These are phyloP conservation scores for Pseudogymnoascus sp. DNA, from an alignment of 2,329 filamentous ascomycete genomes.

Conservation along the genomic window DNA sequence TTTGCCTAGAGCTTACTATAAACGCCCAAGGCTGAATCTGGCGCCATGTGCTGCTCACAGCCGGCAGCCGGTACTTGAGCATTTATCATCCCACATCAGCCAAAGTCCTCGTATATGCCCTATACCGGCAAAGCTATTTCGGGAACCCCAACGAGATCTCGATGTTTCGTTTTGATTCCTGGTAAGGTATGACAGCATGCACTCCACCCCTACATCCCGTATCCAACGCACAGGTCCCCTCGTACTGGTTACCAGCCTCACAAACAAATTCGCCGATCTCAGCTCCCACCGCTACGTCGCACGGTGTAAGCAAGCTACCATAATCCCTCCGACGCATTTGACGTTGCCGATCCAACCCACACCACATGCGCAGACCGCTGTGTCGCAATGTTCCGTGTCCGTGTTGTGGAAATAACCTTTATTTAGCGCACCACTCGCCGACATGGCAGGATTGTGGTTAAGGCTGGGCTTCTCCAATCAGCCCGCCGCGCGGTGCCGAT, in stretches of 20 bases:
- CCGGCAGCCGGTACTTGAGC: neutral
- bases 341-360: neutral
- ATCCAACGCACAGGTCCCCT: neutral
- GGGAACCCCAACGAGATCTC: neutral
- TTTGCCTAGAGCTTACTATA: constrained; percentile 1
- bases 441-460: neutral
- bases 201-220: neutral
- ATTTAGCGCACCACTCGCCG: neutral
- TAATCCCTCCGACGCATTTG: neutral
- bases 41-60: neutral
- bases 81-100: constrained; percentile 4
- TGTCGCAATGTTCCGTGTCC: neutral
- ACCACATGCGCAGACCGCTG: neutral
- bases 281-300: neutral
- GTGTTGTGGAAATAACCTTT: constrained; percentile 7
- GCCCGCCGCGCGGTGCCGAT: neutral
- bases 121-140: neutral
- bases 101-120: neutral
- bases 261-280: neutral
- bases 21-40: neutral
- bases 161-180: neutral
- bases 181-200: constrained; percentile 1
- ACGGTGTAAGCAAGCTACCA: neutral
- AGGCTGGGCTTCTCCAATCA: constrained; percentile 1
- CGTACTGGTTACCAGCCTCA: neutral